These are phyloP conservation scores for Mycena chlorophos DNA, from an alignment of 768 basidiomycete genomes.

Conservation along the genomic window DNA sequence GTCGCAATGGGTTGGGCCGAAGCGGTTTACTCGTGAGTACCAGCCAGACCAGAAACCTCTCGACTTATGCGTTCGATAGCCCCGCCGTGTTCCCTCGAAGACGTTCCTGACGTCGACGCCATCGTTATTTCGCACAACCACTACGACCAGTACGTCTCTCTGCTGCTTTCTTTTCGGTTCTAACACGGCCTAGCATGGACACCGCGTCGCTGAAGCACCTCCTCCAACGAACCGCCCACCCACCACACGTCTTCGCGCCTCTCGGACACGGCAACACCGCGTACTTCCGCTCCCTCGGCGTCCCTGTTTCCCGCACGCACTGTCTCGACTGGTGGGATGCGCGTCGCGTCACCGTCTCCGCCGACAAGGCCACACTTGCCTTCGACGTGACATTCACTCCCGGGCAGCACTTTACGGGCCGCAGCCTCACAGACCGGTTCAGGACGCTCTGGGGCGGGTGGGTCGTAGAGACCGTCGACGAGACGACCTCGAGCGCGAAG, in stretches of 20 bases:
- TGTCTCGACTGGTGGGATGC: conserved; percentile 70
- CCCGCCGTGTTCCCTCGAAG: conserved; percentile 50
- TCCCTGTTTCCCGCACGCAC: conserved; percentile 42
- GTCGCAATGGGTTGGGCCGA: conserved; percentile 44
- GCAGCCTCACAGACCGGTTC: conserved; percentile 50
- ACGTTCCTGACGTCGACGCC: conserved; percentile 63
- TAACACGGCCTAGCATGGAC: conserved; percentile 38
- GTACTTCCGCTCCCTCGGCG: conserved; percentile 42
- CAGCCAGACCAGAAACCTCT: background rate
- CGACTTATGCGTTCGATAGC: conserved; percentile 28
- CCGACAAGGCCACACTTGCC: conserved; percentile 19
- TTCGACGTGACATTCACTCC: conserved; percentile 61
- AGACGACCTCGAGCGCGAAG: conserved; percentile 30
- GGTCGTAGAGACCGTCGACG: conserved; percentile 53
- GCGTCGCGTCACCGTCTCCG: conserved; percentile 37
- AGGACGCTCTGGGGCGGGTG: conserved; percentile 67
- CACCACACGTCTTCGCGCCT: conserved; percentile 58
- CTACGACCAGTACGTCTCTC: conserved; percentile 47
- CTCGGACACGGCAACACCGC: conserved; percentile 44
- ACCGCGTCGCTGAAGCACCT: conserved; percentile 43
- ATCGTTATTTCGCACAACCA: conserved; percentile 63
- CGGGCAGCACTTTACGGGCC: conserved; percentile 62
- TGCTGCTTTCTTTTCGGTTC: background rate
- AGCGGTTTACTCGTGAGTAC: conserved; percentile 48
- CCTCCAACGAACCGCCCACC: conserved; percentile 29